These are phyloP conservation scores for Ammopiptanthus mongolicus DNA, from an alignment of 306 rosid species.

Conservation along the genomic window DNA sequence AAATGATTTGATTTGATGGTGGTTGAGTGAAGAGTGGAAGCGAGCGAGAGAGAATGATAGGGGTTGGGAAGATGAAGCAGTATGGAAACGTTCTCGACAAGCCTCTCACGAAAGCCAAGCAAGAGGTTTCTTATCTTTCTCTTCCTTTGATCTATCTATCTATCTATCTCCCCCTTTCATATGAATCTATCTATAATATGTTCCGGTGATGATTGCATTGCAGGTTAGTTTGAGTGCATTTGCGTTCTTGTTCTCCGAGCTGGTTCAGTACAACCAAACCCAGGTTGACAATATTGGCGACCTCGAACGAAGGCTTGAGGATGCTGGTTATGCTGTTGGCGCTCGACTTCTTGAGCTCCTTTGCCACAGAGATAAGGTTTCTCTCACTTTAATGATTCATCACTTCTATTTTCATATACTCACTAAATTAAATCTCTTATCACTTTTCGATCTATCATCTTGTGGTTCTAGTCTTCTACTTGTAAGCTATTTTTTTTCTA, in stretches of 20 bases:
- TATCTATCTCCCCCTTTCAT: no score
- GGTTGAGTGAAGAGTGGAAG: no score
- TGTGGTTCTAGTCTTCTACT: no score
- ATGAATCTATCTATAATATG: no score
- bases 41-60: slow-evolving; percentile 50
- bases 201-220: no score
- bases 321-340: slow-evolving; percentile 97
- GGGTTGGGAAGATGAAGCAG: slow-evolving; percentile 89
- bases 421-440: neutral
- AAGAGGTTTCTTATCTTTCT: slow-evolving; percentile 19
- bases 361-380: slow-evolving; percentile 97
- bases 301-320: slow-evolving; percentile 91
- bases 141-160: no score
- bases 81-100: slow-evolving; percentile 89
- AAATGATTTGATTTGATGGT: no score
- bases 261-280: slow-evolving; percentile 97
- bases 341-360: slow-evolving; percentile 94
- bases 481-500: no score
- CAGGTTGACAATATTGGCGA: slow-evolving; percentile 97
- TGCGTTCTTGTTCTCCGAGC: slow-evolving; percentile 97
- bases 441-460: neutral
- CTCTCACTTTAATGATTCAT: no score
- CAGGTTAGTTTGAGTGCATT: slow-evolving; percentile 99
- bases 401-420: no score
- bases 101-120: slow-evolving; percentile 57